A percentile compares a stretch with the other conserved stretches of the same genome.
Evolutionary conservation across 345 rosid genomes (phyloP).

Genomic region (Odontarrhena argentea): DNA sequence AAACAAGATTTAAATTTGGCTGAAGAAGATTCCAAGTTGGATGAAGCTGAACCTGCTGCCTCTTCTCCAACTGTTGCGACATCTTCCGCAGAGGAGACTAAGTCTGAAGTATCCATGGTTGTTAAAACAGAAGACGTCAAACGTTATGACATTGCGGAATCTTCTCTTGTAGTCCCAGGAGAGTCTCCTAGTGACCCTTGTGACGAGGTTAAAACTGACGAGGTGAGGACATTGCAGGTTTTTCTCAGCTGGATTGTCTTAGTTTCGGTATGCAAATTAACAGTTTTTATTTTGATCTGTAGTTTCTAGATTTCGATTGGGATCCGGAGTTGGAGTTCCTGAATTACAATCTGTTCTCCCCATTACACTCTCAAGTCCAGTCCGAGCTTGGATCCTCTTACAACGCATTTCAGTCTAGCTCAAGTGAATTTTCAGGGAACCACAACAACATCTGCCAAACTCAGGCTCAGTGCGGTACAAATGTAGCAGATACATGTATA

Average conservation of each 20-base stretch:
- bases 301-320: constrained; percentile 43
- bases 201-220: constrained; percentile 31
- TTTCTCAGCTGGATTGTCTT: constrained; percentile 5
- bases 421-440: constrained; percentile 19
- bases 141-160: constrained; percentile 20
- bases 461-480: constrained; percentile 35
- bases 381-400: constrained; percentile 45
- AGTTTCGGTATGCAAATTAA: constrained; percentile 6
- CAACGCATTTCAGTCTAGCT: constrained; percentile 33
- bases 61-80: constrained; percentile 44
- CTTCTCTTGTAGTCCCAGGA: constrained; percentile 16
- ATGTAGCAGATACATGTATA: constrained; percentile 44
- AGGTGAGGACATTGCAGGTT: constrained; percentile 41
- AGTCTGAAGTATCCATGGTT: constrained; percentile 36
- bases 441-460: constrained; percentile 21
- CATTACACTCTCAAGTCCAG: constrained; percentile 48
- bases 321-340: constrained; percentile 34
- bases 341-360: constrained; percentile 48
- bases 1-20: constrained; percentile 51
- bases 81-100: constrained; percentile 40
- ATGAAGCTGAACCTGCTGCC: constrained; percentile 45
- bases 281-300: constrained; percentile 20
- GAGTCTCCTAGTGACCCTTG: constrained; percentile 35
- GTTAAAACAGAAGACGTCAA: constrained; percentile 38
- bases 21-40: constrained; percentile 38